phyloP scores from a whole-genome alignment of 2,329 filamentous ascomycete genomes.

The Microsporum ferrugineum region DNA sequence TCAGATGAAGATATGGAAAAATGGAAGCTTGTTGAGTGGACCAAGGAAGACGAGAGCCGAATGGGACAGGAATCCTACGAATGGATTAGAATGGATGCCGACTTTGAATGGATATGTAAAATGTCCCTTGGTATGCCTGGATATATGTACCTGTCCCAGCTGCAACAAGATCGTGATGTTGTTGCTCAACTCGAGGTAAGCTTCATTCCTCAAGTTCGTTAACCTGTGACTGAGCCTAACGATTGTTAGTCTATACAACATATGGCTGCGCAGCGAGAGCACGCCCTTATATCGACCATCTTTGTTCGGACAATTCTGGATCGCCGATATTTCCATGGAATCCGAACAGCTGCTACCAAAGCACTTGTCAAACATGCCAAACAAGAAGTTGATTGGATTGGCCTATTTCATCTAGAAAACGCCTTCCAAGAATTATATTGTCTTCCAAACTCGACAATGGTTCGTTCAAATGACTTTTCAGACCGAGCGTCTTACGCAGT shows the following conservation, averaged over 20 bases:
- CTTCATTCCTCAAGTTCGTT: not conserved
- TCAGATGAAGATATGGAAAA: constrained; percentile 66
- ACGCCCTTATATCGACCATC: constrained; percentile 78
- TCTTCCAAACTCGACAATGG: constrained; percentile 63
- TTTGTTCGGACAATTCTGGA: constrained; percentile 84
- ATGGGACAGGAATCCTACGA: constrained; percentile 97
- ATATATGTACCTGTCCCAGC: constrained; percentile 96
- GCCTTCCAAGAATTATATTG: constrained; percentile 85
- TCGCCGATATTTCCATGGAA: constrained; percentile 82
- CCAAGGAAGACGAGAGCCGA: constrained; percentile 69
- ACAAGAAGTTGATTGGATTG: constrained; percentile 60
- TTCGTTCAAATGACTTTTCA: constrained; percentile 79
- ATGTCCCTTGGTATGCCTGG: constrained; percentile 73
- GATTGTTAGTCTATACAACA: constrained; percentile 57
- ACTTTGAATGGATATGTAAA: constrained; percentile 94
- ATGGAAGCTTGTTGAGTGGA: constrained; percentile 84
- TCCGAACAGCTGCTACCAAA: constrained; percentile 72
- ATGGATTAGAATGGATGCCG: constrained; percentile 95
- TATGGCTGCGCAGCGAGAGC: constrained; percentile 54
- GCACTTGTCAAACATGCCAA: constrained; percentile 67
- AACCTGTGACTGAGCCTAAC: constrained; percentile 13
- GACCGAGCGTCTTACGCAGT: constrained; percentile 77
- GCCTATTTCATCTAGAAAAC: constrained; percentile 71
- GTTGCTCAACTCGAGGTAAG: constrained; percentile 62
- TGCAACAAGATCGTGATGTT: constrained; percentile 94